phyloP scores from a whole-genome alignment of 2,329 filamentous ascomycete species.

The Proliferodiscus dingleyae region DNA sequence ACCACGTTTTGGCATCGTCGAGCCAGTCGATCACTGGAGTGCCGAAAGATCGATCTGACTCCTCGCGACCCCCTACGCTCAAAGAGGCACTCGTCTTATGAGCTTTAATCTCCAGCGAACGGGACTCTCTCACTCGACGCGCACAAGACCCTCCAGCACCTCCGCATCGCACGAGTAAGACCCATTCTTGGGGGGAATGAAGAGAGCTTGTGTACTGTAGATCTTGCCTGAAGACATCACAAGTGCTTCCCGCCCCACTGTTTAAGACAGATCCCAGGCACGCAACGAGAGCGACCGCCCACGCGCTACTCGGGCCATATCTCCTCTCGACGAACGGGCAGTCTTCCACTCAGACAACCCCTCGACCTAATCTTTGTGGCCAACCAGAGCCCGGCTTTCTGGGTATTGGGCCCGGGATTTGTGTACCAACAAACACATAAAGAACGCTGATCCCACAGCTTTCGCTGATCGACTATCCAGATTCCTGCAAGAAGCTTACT shows the following conservation, averaged over 20 bases:
- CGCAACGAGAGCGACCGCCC: constrained; percentile 5
- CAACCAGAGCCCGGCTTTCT: constrained; percentile 23
- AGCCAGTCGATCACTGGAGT: constrained; percentile 18
- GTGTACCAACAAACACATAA: constrained; percentile 27
- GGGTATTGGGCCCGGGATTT: constrained; percentile 13
- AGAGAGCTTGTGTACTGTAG: constrained; percentile 17
- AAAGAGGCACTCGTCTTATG: constrained; percentile 21
- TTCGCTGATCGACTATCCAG: constrained; percentile 21
- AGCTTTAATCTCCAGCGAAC: constrained; percentile 23
- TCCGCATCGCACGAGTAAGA: constrained; percentile 10
- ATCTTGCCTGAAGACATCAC: constrained; percentile 23
- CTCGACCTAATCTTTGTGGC: constrained; percentile 4
- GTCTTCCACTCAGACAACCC: constrained; percentile 17
- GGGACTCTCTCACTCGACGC: constrained; percentile 6
- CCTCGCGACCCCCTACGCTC: constrained; percentile 10
- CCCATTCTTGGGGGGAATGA: constrained; percentile 11
- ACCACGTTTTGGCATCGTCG: constrained; percentile 3
- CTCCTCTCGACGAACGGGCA: constrained; percentile 5
- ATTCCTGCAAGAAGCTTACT: constrained; percentile 16
- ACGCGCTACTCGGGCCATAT: constrained; percentile 11
- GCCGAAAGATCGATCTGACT: constrained; percentile 23
- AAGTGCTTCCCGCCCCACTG: constrained; percentile 13
- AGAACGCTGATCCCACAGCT: constrained; percentile 32
- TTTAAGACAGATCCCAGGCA: constrained; percentile 11
- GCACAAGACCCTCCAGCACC: constrained; percentile 4